Conservation (phyloP, 331 rosid species). For the Erythrophleum ivorense region DNA sequence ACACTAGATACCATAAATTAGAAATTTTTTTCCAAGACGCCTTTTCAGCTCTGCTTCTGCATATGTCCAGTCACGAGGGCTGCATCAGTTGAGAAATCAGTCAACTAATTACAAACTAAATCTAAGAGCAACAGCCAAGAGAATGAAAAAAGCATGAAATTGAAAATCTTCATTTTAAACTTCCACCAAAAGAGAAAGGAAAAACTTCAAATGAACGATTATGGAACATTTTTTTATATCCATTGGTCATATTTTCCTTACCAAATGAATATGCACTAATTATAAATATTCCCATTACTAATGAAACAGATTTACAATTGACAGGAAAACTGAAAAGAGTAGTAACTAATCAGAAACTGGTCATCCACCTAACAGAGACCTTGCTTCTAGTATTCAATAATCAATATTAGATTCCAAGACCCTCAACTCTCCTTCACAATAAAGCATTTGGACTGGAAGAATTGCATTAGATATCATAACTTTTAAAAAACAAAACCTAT, state of each 20-base stretch:
- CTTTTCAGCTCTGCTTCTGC: constrained; percentile 63
- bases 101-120: constrained; percentile 23
- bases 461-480: not conserved
- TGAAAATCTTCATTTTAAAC: constrained; percentile 18
- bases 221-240: constrained; percentile 12
- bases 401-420: constrained; percentile 4
- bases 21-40: constrained; percentile 62
- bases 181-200: not conserved
- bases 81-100: constrained; percentile 47
- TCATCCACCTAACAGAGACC: not conserved
- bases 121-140: constrained; percentile 10
- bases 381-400: not conserved
- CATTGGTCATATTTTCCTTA: constrained; percentile 12
- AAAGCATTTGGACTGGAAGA: not conserved
- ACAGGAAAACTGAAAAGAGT: constrained; percentile 32
- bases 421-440: not conserved
- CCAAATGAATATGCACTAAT: not conserved
- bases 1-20: constrained; percentile 57
- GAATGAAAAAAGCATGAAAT: not conserved
- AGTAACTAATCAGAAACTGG: constrained; percentile 18
- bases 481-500: not conserved
- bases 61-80: constrained; percentile 77
- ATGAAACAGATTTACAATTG: constrained; percentile 35
- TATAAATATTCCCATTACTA: not conserved
- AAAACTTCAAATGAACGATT: not conserved